These are phyloP conservation scores for Suhomyces xylopsoci DNA, from an alignment of 805 yeast genomes.

Conservation along the genomic window DNA sequence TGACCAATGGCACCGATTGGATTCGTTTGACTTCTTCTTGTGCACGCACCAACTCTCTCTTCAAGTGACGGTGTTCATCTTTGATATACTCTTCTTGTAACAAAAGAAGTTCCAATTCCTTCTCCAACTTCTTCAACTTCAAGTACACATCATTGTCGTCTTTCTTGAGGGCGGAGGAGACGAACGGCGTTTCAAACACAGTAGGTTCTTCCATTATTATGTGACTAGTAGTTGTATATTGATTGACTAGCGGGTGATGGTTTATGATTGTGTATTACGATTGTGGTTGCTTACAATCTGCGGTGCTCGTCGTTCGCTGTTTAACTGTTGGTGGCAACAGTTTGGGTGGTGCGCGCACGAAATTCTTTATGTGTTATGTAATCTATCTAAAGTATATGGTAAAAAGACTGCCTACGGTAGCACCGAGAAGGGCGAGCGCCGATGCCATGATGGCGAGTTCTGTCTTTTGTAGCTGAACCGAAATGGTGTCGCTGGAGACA, in stretches of 20 bases:
- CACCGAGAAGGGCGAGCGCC: conserved; percentile 14
- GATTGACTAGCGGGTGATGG: neutral
- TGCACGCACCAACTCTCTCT: conserved; percentile 90
- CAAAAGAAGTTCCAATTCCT: conserved; percentile 77
- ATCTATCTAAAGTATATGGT: conserved; percentile 14
- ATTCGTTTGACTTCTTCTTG: conserved; percentile 98
- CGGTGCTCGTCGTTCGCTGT: neutral
- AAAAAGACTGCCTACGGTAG: conserved; percentile 17
- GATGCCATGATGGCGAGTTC: conserved; percentile 20
- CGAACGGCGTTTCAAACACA: conserved; percentile 10
- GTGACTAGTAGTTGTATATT: neutral
- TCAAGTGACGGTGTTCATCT: conserved; percentile 95
- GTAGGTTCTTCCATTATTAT: conserved; percentile 13
- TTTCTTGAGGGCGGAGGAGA: conserved; percentile 3
- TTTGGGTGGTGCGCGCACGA: conserved; percentile 4
- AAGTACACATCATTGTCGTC: conserved; percentile 69
- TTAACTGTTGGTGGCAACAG: conserved; percentile 7
- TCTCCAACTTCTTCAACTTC: conserved; percentile 82
- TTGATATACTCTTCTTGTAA: conserved; percentile 96
- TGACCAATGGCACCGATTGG: conserved; percentile 95
- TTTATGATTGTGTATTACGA: neutral
- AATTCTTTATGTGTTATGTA: neutral
- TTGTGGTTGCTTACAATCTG: neutral
- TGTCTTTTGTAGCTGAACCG: conserved; percentile 16
- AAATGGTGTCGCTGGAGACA: conserved; percentile 11